Percentiles rank a stretch among this genome's conserved stretches.
Conservation (phyloP, 768 basidiomycete species). For the Pisolithus albus region DNA sequence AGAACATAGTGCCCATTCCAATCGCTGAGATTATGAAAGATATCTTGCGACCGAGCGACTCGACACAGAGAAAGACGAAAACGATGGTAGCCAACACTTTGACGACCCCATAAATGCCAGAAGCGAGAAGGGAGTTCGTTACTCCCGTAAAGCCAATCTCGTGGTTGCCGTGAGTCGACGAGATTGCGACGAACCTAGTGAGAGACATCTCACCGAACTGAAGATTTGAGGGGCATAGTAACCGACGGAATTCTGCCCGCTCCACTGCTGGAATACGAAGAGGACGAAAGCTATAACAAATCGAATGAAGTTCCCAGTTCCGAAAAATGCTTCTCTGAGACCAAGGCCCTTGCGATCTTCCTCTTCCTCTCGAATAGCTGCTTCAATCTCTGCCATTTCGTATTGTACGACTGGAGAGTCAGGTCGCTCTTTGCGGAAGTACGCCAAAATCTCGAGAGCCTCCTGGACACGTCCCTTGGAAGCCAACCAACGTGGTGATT, state of each 20-base stretch:
- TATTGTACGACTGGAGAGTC: neutral
- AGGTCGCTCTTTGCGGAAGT: slow-evolving; percentile 21
- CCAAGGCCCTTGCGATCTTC: slow-evolving; percentile 18
- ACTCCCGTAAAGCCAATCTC: slow-evolving; percentile 30
- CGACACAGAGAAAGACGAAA: slow-evolving; percentile 41
- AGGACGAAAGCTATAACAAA: slow-evolving; percentile 41
- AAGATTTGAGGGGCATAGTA: slow-evolving; percentile 51
- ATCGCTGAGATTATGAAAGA: slow-evolving; percentile 44
- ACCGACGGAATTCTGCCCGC: slow-evolving; percentile 49
- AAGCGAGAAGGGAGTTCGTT: slow-evolving; percentile 41
- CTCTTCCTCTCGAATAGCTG: slow-evolving; percentile 32
- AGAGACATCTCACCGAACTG: slow-evolving; percentile 9
- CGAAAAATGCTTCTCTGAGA: neutral
- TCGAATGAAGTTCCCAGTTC: slow-evolving; percentile 18
- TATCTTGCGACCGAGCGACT: slow-evolving; percentile 41
- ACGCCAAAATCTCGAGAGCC: slow-evolving; percentile 37
- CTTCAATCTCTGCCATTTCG: slow-evolving; percentile 38
- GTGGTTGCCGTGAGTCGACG: neutral
- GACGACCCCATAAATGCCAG: slow-evolving; percentile 36
- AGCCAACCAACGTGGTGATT: slow-evolving; percentile 53
- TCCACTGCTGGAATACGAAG: slow-evolving; percentile 46
- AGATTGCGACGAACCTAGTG: neutral
- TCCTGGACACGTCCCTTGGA: slow-evolving; percentile 37
- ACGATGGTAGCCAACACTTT: slow-evolving; percentile 37
- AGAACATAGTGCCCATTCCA: slow-evolving; percentile 50